phyloP scores from a whole-genome alignment of 176 grass and related monocot genomes.

The Phoenix dactylifera region DNA sequence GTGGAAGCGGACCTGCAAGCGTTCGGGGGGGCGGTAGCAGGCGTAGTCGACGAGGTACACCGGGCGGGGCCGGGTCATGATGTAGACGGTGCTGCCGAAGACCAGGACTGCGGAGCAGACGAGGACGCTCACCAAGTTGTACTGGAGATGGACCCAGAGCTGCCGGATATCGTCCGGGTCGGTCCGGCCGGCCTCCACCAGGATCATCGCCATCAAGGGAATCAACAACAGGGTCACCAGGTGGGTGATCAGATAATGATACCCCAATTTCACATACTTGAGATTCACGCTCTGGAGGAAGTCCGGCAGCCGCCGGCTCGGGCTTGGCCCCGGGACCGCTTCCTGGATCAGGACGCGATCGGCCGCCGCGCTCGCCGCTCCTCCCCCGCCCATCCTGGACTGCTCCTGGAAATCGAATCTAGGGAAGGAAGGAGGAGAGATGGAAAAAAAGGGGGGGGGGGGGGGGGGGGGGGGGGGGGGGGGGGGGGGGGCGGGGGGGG shows the following conservation, averaged over 20 bases:
- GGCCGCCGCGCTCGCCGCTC: background rate
- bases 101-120: constrained; percentile 75
- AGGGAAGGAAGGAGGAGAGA: no score
- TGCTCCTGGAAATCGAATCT: no score
- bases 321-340: constrained; percentile 13
- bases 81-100: constrained; percentile 76
- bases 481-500: no score
- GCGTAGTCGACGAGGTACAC: constrained; percentile 80
- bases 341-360: no score
- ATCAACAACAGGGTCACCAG: constrained; percentile 65
- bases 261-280: constrained; percentile 95
- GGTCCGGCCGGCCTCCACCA: constrained; percentile 75
- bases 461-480: no score
- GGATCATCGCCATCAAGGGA: constrained; percentile 74
- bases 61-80: constrained; percentile 61
- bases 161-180: constrained; percentile 70
- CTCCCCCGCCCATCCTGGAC: no score
- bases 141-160: constrained; percentile 87
- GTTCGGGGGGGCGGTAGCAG: constrained; percentile 56
- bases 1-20: constrained; percentile 38
- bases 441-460: no score
- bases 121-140: constrained; percentile 79
- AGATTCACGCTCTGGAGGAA: constrained; percentile 99
- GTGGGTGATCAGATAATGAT: constrained; percentile 95
- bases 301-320: constrained; percentile 65